Conservation (phyloP, 108 stramenopile species). For the Cyclotella cryptica region DNA sequence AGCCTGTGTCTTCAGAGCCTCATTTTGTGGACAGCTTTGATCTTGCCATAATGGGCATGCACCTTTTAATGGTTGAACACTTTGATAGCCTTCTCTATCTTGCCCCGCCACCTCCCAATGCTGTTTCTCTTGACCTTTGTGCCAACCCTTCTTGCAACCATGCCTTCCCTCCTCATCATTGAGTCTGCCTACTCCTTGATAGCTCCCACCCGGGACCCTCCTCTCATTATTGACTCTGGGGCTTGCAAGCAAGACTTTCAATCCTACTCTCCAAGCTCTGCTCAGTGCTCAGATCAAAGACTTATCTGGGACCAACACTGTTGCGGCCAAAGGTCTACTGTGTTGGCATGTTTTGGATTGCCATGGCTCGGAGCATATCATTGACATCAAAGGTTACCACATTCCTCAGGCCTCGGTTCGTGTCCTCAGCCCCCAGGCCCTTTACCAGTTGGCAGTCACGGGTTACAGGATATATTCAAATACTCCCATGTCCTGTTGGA, state of each 20-base stretch:
- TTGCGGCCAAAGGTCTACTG: slow-evolving; percentile 8
- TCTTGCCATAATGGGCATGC: no score
- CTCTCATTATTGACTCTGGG: slow-evolving; percentile 1
- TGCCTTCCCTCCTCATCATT: no score
- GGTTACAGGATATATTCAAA: neutral
- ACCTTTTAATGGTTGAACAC: no score
- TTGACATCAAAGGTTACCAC: slow-evolving; percentile 8
- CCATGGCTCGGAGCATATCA: neutral
- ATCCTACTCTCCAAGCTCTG: slow-evolving; percentile 8
- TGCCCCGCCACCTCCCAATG: no score
- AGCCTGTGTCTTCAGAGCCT: no score
- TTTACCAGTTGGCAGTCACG: neutral
- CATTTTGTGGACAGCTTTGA: no score
- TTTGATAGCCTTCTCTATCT: no score
- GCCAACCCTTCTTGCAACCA: no score
- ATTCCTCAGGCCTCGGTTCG: slow-evolving; percentile 7
- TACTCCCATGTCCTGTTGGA: neutral
- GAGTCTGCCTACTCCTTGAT: neutral
- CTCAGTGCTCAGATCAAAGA: slow-evolving; percentile 20
- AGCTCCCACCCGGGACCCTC: no score
- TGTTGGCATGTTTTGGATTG: neutral
- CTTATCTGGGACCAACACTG: slow-evolving; percentile 5
- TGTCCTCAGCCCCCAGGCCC: slow-evolving; percentile 17
- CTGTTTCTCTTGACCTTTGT: no score
- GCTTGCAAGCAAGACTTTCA: slow-evolving; percentile 7